These are phyloP conservation scores for Hippophae tibetana DNA, from an alignment of 306 rosid species.

Conservation along the genomic window DNA sequence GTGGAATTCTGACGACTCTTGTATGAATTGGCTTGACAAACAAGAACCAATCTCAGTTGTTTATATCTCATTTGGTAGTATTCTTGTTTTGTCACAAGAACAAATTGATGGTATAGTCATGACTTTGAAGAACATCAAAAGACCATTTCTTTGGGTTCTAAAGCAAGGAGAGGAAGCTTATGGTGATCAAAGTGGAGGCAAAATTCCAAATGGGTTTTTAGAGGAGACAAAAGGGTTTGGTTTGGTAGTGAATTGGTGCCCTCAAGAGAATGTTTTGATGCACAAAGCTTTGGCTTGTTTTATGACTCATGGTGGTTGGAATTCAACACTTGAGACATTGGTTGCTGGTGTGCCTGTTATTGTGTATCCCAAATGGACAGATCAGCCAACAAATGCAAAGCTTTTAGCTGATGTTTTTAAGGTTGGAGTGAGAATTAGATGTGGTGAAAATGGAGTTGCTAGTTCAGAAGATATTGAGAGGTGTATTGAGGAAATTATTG, in stretches of 20 bases:
- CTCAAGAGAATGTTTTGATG: constrained; percentile 48
- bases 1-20: constrained; percentile 41
- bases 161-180: constrained; percentile 19
- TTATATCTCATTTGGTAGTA: constrained; percentile 50
- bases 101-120: constrained; percentile 31
- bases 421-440: constrained; percentile 31
- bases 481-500: constrained; percentile 34
- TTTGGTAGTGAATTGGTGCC: constrained; percentile 45
- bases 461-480: constrained; percentile 36
- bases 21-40: constrained; percentile 36
- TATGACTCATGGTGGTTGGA: constrained; percentile 64
- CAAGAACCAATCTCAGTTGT: constrained; percentile 28
- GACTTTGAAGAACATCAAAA: constrained; percentile 37
- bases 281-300: constrained; percentile 51
- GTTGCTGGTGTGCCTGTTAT: constrained; percentile 41
- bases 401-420: constrained; percentile 29
- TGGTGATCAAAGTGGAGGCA: neutral
- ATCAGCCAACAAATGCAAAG: constrained; percentile 48
- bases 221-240: constrained; percentile 32
- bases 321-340: constrained; percentile 41
- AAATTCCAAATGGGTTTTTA: constrained; percentile 21
- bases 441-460: constrained; percentile 21
- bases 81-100: constrained; percentile 21
- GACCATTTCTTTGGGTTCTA: constrained; percentile 47
- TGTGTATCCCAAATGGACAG: constrained; percentile 47